Percentiles rank a stretch among this genome's conserved stretches.
These are phyloP conservation scores for Plenodomus biglobosus DNA, from an alignment of 2,329 filamentous ascomycete genomes.

Conservation along the genomic window DNA sequence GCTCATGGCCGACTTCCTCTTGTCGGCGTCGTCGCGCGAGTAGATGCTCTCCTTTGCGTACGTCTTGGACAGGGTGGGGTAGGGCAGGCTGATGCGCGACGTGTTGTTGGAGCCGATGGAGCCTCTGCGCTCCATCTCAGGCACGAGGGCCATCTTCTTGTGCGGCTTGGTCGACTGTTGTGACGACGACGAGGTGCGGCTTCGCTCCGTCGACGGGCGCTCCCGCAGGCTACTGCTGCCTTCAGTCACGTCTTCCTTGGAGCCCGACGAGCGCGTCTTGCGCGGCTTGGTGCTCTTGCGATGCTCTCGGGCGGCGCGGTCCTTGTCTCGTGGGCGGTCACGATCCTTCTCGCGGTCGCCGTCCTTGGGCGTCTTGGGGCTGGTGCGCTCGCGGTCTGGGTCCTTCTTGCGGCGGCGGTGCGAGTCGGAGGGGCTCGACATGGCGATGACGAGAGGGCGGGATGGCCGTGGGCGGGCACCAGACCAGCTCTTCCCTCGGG, in stretches of 20 bases:
- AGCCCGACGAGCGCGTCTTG: slow-evolving; percentile 36
- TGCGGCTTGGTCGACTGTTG: slow-evolving; percentile 23
- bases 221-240: slow-evolving; percentile 19
- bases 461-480: too few species aligned
- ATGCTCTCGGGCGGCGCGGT: slow-evolving; percentile 29
- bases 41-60: slow-evolving; percentile 85
- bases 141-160: slow-evolving; percentile 47
- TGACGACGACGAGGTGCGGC: slow-evolving; percentile 31
- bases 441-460: slow-evolving; percentile 17
- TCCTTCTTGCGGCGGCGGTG: slow-evolving; percentile 45
- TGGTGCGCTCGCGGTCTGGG: slow-evolving; percentile 28
- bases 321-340: slow-evolving; percentile 19
- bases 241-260: slow-evolving; percentile 27
- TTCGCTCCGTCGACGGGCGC: slow-evolving; percentile 30
- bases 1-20: slow-evolving; percentile 35
- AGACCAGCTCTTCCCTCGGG: slow-evolving; percentile 18
- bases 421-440: slow-evolving; percentile 38
- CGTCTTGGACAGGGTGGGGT: slow-evolving; percentile 83
- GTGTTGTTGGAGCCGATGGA: slow-evolving; percentile 40
- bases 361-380: slow-evolving; percentile 26
- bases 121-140: slow-evolving; percentile 51
- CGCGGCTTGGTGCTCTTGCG: slow-evolving; percentile 31
- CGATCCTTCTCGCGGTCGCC: slow-evolving; percentile 30
- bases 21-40: slow-evolving; percentile 50
- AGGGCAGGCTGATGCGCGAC: slow-evolving; percentile 58